phyloP scores from a whole-genome alignment of 2,329 filamentous ascomycete genomes.

The Coniella vitis region DNA sequence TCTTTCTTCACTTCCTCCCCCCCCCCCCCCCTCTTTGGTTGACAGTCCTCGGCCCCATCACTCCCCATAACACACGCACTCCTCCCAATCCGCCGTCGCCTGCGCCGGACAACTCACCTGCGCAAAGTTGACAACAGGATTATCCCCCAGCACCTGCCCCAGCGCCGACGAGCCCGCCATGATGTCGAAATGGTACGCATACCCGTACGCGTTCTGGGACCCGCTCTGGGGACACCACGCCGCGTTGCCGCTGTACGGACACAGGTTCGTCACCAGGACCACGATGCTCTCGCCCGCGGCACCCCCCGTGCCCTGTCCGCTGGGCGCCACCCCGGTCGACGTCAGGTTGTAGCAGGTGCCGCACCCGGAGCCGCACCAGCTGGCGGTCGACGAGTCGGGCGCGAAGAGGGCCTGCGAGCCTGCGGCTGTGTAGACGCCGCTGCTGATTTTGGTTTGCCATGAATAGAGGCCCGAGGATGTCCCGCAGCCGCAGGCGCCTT shows the following conservation, averaged over 20 bases:
- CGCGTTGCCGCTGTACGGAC: constrained; percentile 28
- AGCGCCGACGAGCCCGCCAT: constrained; percentile 25
- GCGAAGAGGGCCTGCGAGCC: constrained; percentile 21
- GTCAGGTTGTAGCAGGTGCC: constrained; percentile 25
- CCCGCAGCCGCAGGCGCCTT: constrained; percentile 14
- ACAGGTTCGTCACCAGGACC: constrained; percentile 30
- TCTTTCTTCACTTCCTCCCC: no score
- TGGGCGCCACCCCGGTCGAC: constrained; percentile 19
- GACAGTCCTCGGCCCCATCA: no score
- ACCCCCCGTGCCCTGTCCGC: constrained; percentile 20
- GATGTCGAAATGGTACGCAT: constrained; percentile 31
- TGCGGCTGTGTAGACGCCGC: constrained; percentile 8
- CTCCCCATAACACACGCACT: constrained; percentile 20
- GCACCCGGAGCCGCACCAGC: constrained; percentile 24
- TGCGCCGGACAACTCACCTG: constrained; percentile 24
- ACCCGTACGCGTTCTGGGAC: constrained; percentile 28
- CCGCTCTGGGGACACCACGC: constrained; percentile 28
- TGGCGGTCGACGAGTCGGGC: constrained; percentile 8
- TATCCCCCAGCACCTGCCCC: constrained; percentile 27
- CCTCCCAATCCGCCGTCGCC: constrained; percentile 20
- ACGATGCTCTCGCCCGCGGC: constrained; percentile 21
- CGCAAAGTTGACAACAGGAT: constrained; percentile 27
- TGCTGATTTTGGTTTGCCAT: constrained; percentile 9
- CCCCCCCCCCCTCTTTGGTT: no score
- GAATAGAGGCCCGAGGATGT: background rate